These are phyloP conservation scores for Jamesozyma hellenica DNA, from an alignment of 805 yeast species.

Conservation along the genomic window DNA sequence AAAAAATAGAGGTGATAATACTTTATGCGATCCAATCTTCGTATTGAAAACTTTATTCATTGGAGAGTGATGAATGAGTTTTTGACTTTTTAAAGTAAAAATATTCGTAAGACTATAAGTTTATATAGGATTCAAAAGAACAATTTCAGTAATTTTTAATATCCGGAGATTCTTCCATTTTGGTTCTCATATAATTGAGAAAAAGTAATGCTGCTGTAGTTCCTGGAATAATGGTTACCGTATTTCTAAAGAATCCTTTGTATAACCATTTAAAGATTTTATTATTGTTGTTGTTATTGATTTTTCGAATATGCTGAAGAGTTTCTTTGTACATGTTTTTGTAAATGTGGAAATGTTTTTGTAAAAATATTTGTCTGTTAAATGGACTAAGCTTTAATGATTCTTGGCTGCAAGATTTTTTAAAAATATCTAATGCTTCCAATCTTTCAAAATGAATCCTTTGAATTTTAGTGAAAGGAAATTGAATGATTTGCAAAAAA, in stretches of 20 bases:
- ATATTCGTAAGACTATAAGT: too few species aligned
- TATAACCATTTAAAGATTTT: slow-evolving; percentile 51
- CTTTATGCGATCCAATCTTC: background rate
- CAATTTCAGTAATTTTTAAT: background rate
- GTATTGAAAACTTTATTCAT: background rate
- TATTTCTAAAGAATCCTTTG: slow-evolving; percentile 65
- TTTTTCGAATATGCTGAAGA: slow-evolving; percentile 44
- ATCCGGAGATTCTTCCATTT: slow-evolving; percentile 13
- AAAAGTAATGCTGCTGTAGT: slow-evolving; percentile 79
- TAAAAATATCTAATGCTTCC: slow-evolving; percentile 41
- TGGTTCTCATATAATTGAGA: slow-evolving; percentile 65
- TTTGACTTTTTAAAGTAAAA: too few species aligned
- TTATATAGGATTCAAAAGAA: too few species aligned
- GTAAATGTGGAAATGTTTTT: background rate
- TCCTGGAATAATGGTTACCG: slow-evolving; percentile 73
- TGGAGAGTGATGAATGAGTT: too few species aligned
- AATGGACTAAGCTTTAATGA: background rate
- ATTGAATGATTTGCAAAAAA: slow-evolving; percentile 66
- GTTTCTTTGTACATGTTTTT: slow-evolving; percentile 59
- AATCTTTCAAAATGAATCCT: slow-evolving; percentile 67
- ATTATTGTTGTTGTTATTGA: slow-evolving; percentile 41
- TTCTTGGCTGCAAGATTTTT: background rate
- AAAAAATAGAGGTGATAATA: background rate
- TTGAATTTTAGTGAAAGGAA: slow-evolving; percentile 73
- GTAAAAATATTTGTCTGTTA: background rate